Percentiles rank a stretch among this genome's conserved stretches.
Evolutionary conservation across 2,329 filamentous ascomycete species (phyloP).

Genomic region (Claviceps fusiformis): DNA sequence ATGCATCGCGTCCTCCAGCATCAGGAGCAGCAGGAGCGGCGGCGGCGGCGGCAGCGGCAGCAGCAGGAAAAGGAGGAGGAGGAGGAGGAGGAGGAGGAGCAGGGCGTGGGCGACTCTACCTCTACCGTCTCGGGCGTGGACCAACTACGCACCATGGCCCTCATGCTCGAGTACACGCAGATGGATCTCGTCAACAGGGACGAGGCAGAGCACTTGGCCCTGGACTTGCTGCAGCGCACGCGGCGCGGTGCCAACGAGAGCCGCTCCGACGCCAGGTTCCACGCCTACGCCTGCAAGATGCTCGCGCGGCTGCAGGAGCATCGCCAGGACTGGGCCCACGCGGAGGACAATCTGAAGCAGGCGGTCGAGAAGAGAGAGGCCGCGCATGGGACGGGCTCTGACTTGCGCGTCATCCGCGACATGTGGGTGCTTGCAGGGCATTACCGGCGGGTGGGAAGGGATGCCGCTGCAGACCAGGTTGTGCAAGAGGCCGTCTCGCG

Average conservation of each 20-base stretch:
- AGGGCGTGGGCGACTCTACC: neutral
- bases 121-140: conserved; percentile 11
- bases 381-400: conserved; percentile 20
- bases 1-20: conserved; percentile 9
- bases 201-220: conserved; percentile 19
- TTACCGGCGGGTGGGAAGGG: conserved; percentile 18
- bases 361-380: conserved; percentile 21
- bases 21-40: neutral
- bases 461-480: conserved; percentile 15
- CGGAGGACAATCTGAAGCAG: conserved; percentile 19
- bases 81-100: too few relatives aligned
- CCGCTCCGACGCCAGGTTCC: conserved; percentile 21
- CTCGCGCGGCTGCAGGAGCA: conserved; percentile 21
- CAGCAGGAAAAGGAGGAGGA: too few relatives aligned
- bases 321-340: conserved; percentile 17
- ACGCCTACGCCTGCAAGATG: conserved; percentile 26
- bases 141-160: conserved; percentile 18
- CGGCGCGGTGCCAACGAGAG: conserved; percentile 7
- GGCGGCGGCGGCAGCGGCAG: too few relatives aligned
- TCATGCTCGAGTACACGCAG: conserved; percentile 24
- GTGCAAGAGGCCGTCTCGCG: conserved; percentile 19
- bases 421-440: conserved; percentile 25
- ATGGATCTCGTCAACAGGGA: conserved; percentile 22
- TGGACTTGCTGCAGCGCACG: conserved; percentile 16
- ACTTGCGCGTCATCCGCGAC: conserved; percentile 23